Evolutionary conservation across 208 protist genomes (phyloP).

Genomic region (Trypanosoma theileri): DNA sequence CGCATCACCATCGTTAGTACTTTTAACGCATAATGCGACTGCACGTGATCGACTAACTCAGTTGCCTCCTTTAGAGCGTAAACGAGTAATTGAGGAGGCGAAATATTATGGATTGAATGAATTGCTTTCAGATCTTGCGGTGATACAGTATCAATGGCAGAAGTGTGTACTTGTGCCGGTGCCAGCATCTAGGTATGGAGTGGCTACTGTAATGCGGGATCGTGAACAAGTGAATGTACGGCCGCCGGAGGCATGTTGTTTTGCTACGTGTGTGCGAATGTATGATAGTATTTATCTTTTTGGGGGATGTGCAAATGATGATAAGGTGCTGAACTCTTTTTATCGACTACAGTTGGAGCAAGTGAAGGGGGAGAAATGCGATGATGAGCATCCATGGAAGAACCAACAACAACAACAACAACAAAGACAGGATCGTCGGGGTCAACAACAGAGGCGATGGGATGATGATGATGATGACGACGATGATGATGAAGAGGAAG

Average conservation of each 20-base stretch:
- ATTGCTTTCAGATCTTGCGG: conserved; percentile 8
- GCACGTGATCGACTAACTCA: conserved; percentile 9
- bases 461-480: neutral
- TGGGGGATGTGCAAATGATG: conserved; percentile 11
- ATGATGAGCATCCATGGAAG: too few relatives aligned
- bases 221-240: neutral
- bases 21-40: neutral
- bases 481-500: neutral
- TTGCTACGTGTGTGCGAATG: conserved; percentile 15
- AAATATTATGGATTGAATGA: conserved; percentile 29
- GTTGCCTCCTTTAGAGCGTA: conserved; percentile 13
- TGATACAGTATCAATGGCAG: conserved; percentile 18
- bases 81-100: conserved; percentile 30
- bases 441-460: too few relatives aligned
- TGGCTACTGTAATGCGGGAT: neutral
- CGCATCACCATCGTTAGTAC: too few relatives aligned
- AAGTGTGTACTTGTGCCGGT: conserved; percentile 17
- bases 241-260: conserved; percentile 16
- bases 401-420: too few relatives aligned
- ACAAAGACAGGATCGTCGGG: too few relatives aligned
- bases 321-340: conserved; percentile 13
- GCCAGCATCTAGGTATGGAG: neutral
- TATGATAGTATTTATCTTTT: conserved; percentile 22
- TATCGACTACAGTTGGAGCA: conserved; percentile 17
- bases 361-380: neutral